These are phyloP conservation scores for Chondrus crispus DNA, from an alignment of 23 red algal species.

Conservation along the genomic window DNA sequence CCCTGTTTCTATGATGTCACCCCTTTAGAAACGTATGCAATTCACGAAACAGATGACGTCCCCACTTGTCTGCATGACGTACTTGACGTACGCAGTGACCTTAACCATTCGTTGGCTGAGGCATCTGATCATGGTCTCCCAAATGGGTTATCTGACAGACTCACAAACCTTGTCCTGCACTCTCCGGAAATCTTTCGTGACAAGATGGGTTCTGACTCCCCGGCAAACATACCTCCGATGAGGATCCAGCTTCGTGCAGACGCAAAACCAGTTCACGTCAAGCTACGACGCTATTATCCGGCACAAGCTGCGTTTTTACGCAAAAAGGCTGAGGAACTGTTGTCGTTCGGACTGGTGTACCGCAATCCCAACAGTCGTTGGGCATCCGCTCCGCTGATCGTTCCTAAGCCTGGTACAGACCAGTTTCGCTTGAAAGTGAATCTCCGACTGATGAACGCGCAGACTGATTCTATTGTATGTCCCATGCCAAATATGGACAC, in stretches of 20 bases:
- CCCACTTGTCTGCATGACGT: too few relatives aligned
- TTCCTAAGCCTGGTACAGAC: slow-evolving; percentile 2
- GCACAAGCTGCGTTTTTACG: neutral
- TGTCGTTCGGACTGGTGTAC: neutral
- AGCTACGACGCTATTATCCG: neutral
- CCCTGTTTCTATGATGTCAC: too few relatives aligned
- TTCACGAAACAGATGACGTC: too few relatives aligned
- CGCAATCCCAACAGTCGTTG: neutral
- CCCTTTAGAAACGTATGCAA: too few relatives aligned
- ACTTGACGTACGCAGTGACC: too few relatives aligned
- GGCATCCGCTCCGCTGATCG: slow-evolving; percentile 10
- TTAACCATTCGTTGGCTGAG: too few relatives aligned
- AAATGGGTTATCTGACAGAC: too few relatives aligned
- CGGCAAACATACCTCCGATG: neutral
- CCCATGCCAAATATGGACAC: slow-evolving; percentile 41
- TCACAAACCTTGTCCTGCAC: too few relatives aligned
- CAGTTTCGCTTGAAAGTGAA: neutral
- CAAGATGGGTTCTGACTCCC: neutral
- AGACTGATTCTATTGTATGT: neutral
- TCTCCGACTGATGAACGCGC: slow-evolving; percentile 3
- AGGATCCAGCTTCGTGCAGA: neutral
- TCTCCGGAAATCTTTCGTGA: neutral
- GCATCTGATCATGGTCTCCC: too few relatives aligned
- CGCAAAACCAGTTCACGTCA: neutral
- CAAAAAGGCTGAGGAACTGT: neutral